Percentiles rank a stretch among this genome's conserved stretches.
phyloP scores from a whole-genome alignment of 2,329 filamentous ascomycete genomes.

The Ilyonectria destructans region DNA sequence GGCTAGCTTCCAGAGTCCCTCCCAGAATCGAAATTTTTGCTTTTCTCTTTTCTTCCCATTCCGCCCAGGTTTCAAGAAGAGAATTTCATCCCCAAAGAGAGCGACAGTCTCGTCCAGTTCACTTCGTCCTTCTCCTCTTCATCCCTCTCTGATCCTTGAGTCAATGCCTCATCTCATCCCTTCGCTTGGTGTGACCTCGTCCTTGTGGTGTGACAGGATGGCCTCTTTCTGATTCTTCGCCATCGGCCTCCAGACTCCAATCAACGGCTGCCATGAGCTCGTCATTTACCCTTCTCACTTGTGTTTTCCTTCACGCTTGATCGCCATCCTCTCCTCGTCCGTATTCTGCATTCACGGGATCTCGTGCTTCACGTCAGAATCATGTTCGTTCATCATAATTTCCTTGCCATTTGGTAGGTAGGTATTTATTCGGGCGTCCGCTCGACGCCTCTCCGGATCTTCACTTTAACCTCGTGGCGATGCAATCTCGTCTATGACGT shows the following conservation, averaged over 20 bases:
- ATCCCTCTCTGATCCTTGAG: conserved; percentile 4
- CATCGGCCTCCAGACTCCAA: background rate
- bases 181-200: conserved; percentile 24
- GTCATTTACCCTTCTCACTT: background rate
- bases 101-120: background rate
- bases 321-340: background rate
- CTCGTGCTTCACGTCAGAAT: conserved; percentile 16
- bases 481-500: conserved; percentile 57
- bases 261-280: background rate
- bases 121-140: background rate
- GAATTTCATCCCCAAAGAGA: conserved; percentile 18
- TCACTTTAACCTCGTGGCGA: conserved; percentile 82
- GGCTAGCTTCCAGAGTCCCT: conserved; percentile 14
- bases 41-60: conserved; percentile 10
- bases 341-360: background rate
- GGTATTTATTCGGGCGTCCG: conserved; percentile 64
- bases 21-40: conserved; percentile 14
- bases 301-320: conserved; percentile 1
- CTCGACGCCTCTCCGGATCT: conserved; percentile 76
- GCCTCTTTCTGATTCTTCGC: conserved; percentile 5
- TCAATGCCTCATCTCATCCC: conserved; percentile 10
- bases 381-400: conserved; percentile 36
- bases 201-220: conserved; percentile 1
- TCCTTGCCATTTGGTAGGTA: conserved; percentile 52
- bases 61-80: conserved; percentile 28